Evolutionary conservation across 2,329 filamentous ascomycete genomes (phyloP).

Genomic region (Colletotrichum tropicicola): DNA sequence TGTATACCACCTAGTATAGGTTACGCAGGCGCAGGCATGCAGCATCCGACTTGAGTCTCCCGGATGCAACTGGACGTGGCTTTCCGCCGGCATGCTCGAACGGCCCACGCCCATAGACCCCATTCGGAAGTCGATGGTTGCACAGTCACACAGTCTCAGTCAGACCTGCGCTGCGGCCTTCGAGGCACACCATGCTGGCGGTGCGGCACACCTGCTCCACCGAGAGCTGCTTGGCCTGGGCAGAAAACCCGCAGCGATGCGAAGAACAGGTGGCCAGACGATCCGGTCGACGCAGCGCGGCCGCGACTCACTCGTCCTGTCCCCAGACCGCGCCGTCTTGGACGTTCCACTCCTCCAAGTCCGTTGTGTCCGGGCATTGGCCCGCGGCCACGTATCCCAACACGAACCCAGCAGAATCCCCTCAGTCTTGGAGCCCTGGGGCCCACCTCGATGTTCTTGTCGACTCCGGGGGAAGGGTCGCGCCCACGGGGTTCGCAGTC

Average conservation of each 20-base stretch:
- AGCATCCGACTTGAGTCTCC: neutral
- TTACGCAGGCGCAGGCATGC: neutral
- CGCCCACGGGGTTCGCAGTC: neutral
- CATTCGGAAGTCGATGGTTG: neutral
- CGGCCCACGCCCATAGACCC: neutral
- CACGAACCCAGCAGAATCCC: neutral
- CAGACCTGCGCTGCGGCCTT: neutral
- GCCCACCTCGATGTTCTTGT: neutral
- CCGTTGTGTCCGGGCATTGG: conserved; percentile 4
- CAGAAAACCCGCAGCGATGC: neutral
- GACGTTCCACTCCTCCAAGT: conserved; percentile 25
- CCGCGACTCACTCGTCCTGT: neutral
- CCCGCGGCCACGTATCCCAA: neutral
- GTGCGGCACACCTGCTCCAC: neutral
- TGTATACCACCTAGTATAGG: no score
- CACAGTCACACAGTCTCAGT: neutral
- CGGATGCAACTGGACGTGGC: neutral
- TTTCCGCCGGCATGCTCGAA: neutral
- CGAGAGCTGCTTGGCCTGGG: conserved; percentile 2
- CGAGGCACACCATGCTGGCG: neutral
- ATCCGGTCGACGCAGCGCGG: neutral
- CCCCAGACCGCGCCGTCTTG: conserved; percentile 6
- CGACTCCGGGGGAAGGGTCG: neutral
- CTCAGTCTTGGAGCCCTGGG: neutral
- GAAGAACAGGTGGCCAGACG: neutral